Evolutionary conservation across 2,329 filamentous ascomycete genomes (phyloP).

Genomic region (Fusarium coicis): DNA sequence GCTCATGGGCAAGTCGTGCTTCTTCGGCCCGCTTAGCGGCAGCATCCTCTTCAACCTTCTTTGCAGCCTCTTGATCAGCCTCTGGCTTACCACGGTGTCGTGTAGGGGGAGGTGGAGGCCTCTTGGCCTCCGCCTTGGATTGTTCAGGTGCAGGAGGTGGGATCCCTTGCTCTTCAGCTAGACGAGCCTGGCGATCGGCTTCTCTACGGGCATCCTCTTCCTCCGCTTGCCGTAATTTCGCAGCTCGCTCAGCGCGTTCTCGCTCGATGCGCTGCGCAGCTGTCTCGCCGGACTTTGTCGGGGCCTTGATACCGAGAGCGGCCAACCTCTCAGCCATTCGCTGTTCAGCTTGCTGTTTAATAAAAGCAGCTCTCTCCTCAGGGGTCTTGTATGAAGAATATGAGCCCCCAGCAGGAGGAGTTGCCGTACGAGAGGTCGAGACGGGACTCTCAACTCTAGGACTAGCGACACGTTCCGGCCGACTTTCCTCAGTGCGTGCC

Average conservation of each 20-base stretch:
- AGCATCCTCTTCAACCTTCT: constrained; percentile 67
- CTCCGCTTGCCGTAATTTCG: constrained; percentile 88
- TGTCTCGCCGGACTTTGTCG: constrained; percentile 81
- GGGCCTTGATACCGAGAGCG: constrained; percentile 89
- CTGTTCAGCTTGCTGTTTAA: constrained; percentile 96
- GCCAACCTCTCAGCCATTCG: constrained; percentile 97
- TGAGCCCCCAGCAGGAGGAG: constrained; percentile 66
- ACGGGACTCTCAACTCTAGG: constrained; percentile 65
- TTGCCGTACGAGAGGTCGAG: constrained; percentile 63
- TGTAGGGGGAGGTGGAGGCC: constrained; percentile 82
- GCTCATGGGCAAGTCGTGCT: constrained; percentile 74
- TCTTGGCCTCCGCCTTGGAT: constrained; percentile 64
- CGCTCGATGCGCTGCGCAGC: constrained; percentile 87
- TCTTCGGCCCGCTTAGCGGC: constrained; percentile 71
- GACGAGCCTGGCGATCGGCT: constrained; percentile 82
- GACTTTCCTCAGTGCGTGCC: constrained; percentile 56
- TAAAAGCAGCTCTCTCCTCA: constrained; percentile 93
- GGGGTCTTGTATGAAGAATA: constrained; percentile 90
- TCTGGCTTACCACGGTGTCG: constrained; percentile 75
- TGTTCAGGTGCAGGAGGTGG: constrained; percentile 66
- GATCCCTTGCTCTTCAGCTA: constrained; percentile 79
- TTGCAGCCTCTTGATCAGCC: constrained; percentile 64
- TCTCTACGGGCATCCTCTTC: constrained; percentile 93
- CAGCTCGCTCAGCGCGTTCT: constrained; percentile 86
- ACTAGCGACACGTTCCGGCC: constrained; percentile 51